Conservation (phyloP, 1,139 yeast species). For the Kluyveromyces sp. region DNA sequence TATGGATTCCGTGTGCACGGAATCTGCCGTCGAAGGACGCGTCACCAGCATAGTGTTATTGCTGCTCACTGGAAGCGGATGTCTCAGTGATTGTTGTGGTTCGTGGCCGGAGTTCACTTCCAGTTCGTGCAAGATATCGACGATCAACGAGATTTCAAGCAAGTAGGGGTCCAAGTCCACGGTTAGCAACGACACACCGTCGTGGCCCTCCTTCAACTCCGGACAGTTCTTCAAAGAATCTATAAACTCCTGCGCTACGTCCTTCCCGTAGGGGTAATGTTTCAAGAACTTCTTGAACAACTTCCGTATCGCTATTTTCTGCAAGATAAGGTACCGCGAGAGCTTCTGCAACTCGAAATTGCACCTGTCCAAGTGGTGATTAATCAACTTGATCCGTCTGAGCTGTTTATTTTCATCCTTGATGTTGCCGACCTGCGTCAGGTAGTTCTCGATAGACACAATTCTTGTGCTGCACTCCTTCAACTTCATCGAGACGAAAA, state of each 20-base stretch:
- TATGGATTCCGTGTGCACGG: not conserved
- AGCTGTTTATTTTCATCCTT: constrained; percentile 6
- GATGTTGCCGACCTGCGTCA: constrained; percentile 7
- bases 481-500: constrained; percentile 24
- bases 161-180: constrained; percentile 61
- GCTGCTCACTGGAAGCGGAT: not conserved
- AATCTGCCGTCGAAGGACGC: not conserved
- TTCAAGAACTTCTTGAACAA: constrained; percentile 72
- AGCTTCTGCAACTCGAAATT: constrained; percentile 52
- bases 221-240: constrained; percentile 32
- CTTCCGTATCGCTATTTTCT: constrained; percentile 74
- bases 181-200: constrained; percentile 49
- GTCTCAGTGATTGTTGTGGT: not conserved
- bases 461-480: constrained; percentile 26
- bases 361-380: constrained; percentile 18
- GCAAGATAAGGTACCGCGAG: constrained; percentile 68
- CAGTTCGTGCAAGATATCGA: constrained; percentile 40
- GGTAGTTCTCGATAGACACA: constrained; percentile 21
- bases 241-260: constrained; percentile 28
- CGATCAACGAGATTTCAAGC: constrained; percentile 51
- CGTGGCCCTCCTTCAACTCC: constrained; percentile 28
- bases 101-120: constrained; percentile 4
- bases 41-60: too few relatives aligned
- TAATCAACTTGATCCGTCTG: constrained; percentile 12
- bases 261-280: constrained; percentile 37